Base-by-base conservation (phyloP, 176 grass and related monocot species). In the Zea luxurians region DNA sequence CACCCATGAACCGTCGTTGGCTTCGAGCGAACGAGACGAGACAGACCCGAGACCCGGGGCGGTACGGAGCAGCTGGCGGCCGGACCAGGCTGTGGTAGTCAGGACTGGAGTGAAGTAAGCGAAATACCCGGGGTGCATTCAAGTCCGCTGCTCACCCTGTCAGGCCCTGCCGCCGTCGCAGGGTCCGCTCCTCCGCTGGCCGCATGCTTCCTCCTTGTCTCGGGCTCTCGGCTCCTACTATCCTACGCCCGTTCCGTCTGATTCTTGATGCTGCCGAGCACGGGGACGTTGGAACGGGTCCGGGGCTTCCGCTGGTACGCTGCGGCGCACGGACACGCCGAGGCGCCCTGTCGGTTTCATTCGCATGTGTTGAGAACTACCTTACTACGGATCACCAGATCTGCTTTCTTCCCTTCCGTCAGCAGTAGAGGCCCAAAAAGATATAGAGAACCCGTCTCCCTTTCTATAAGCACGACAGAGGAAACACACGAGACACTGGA, bases 91-190 rank as follows among this genome's bases (percentile, higher is more conserved):
- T 0, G 13, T 21, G 34, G 12, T 40, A 40, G 44, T 37, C 37
- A 63, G 58, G 37, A 9, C 66, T 10, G 4, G 66, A n/a, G 57
- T 27, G 42, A 27, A 48, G 42, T 27, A 2, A 78, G 79, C 86
- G 74, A 75, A 79, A 83, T 88, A 68, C 75, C 42, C 68, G 69
- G 86, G 75, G 35, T 63, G 80, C 80, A 79, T 88, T 88, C 75
- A 78, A 68, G 48, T 62, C 52, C 48, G 61, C 75, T 79, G 86
- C 66, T 15, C 67, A 35, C 69, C 48, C 8, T 10, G 74, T 63
- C 74, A 76, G 42, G 37, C 54, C 42, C 27, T 35, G 73, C 40
- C 41, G 65, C 78, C 13, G 68, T 48, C 64, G 20, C 46, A 63
- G 61, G 0, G 27, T n/a, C 27, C 27, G 27, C 61, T 16, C 44